Base-by-base conservation (phyloP, 2,329 filamentous ascomycete genomes). In the Trichoderma cornu-damae region DNA sequence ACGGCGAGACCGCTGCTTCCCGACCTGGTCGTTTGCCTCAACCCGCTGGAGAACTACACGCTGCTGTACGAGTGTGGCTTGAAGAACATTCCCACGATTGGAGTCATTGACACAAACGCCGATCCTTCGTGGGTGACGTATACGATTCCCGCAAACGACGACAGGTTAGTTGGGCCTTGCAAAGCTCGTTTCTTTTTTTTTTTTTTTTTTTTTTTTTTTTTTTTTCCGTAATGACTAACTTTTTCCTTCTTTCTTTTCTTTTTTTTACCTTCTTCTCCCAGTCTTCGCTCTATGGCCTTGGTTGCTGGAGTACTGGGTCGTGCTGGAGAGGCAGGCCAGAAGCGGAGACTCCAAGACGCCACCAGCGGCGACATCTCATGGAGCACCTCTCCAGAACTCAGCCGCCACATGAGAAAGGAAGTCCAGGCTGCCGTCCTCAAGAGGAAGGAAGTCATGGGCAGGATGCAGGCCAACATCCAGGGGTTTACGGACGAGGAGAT, bases 51-150 rank as follows among this genome's bases (percentile, higher is more conserved):
- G 78, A 97, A 99, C 72, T 90, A 89, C 68, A 85, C 91, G 6
- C 70, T 96, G 70, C 77, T 99, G 67, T 90, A 94, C 72, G 94
- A 99, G 77, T 97, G 94, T 71, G 89, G 88, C 0, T 71, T 91
- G 58, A 87, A 90, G 69, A 89, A 87, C 67, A 89, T 99, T 58
- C 94, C 94, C 1, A 97, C 94, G 0, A 94, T 99, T 67, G 94
- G 93, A 46, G 80, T 99, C 58, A 88, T 97, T 64, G 94, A 99
- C 72, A 97, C 94, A 1, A 89, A 99, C 72, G 87, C 86, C 2
- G 89, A 97, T 72, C 90, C 94, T 0, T 90, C 90, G 0, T 93
- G 89, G 84, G 91, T 97, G 50, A 97, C 94, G 3, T 99, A 99
- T 70, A 89, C 89, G 12, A 96, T 99, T 64, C 94, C 94, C 2